These are phyloP conservation scores for Fusarium bulbicola DNA, from an alignment of 2,329 filamentous ascomycete species.

Conservation along the genomic window DNA sequence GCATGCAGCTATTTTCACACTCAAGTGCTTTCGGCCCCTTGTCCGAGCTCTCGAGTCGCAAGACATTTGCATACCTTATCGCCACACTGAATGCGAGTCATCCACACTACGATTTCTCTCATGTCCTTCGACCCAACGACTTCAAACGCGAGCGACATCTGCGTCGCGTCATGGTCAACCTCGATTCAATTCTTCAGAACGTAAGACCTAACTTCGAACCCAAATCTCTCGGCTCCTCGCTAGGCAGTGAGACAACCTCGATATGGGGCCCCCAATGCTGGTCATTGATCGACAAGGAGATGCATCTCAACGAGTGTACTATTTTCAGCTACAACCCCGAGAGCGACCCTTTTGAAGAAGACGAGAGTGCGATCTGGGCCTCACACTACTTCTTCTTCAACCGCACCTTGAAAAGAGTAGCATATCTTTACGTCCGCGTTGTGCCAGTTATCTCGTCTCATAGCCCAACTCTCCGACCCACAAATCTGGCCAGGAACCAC, in stretches of 20 bases:
- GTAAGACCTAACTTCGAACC: conserved; percentile 72
- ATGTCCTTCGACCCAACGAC: conserved; percentile 86
- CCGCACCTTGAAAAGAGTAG: conserved; percentile 88
- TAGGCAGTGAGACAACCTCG: conserved; percentile 60
- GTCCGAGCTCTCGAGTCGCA: conserved; percentile 85
- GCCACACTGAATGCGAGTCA: conserved; percentile 96
- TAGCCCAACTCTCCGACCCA: conserved; percentile 60
- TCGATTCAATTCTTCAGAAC: conserved; percentile 89
- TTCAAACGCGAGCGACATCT: conserved; percentile 87
- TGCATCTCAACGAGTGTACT: conserved; percentile 88
- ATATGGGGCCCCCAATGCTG: conserved; percentile 92
- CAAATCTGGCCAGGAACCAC: conserved; percentile 43
- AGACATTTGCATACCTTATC: conserved; percentile 95
- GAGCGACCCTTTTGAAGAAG: conserved; percentile 89
- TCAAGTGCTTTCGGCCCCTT: conserved; percentile 93
- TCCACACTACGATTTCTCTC: conserved; percentile 91
- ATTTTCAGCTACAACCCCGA: conserved; percentile 91
- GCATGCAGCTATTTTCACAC: conserved; percentile 70
- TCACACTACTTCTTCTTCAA: conserved; percentile 99
- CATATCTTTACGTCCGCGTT: conserved; percentile 92
- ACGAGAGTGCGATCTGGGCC: conserved; percentile 94
- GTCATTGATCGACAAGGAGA: conserved; percentile 92
- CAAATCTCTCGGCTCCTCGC: conserved; percentile 53
- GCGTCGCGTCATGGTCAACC: conserved; percentile 82
- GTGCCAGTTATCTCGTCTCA: conserved; percentile 77